Evolutionary conservation across 140 eudicot genomes (phyloP).

Genomic region (Artemisia princeps): DNA sequence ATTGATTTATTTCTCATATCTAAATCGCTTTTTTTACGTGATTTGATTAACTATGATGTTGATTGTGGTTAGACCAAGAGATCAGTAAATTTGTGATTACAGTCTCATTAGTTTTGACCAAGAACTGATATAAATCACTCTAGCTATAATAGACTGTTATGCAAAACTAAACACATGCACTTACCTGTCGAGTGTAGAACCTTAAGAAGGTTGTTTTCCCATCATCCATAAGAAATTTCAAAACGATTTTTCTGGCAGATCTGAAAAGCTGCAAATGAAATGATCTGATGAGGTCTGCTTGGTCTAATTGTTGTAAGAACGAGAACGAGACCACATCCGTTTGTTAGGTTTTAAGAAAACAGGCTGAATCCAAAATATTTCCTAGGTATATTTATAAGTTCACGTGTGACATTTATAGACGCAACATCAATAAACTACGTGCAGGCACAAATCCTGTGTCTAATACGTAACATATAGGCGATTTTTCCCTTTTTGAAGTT

Average conservation of each 20-base stretch:
- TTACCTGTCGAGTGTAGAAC: no score
- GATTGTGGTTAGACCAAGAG: not conserved
- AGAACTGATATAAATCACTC: not conserved
- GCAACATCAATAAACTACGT: not conserved
- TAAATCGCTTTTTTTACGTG: not conserved
- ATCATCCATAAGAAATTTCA: no score
- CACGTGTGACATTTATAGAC: not conserved
- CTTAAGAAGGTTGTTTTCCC: no score
- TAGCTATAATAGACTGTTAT: not conserved
- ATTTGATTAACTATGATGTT: not conserved
- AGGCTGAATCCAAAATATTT: not conserved
- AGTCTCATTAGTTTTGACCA: not conserved
- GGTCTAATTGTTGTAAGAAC: not conserved
- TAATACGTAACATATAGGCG: not conserved
- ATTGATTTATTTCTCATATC: not conserved
- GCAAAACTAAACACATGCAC: no score
- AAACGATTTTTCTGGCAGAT: no score
- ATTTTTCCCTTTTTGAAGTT: not conserved
- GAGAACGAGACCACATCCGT: not conserved
- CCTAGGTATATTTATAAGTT: not conserved
- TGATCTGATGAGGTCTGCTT: not conserved
- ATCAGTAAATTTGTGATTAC: not conserved
- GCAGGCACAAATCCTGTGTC: not conserved
- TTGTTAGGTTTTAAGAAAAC: not conserved
- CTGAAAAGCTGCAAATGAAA: not conserved